Evolutionary conservation across 176 grass and related monocot genomes (phyloP).

Genomic region (sorghum (Sorghum bicolor)): DNA sequence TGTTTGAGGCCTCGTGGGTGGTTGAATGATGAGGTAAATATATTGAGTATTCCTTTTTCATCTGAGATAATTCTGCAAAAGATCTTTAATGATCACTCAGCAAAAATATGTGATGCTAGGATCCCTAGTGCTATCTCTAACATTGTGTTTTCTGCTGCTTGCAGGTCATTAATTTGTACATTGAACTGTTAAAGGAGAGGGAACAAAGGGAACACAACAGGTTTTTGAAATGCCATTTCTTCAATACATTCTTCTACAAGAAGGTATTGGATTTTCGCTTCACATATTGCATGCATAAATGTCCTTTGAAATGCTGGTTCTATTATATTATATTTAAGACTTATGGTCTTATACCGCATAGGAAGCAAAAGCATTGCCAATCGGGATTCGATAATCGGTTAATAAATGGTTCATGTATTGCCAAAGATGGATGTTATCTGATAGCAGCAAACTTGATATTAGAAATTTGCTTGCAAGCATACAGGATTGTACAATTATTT

Average conservation of each 20-base stretch:
- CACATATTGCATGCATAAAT: neutral
- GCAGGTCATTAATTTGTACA: constrained; percentile 83
- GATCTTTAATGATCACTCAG: constrained; percentile 9
- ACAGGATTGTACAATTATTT: neutral
- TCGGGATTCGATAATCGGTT: neutral
- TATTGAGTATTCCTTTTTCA: neutral
- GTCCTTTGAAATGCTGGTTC: neutral
- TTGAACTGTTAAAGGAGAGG: constrained; percentile 81
- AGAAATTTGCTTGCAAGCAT: constrained; percentile 3
- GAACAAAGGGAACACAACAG: constrained; percentile 55
- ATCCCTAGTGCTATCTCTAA: neutral
- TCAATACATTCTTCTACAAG: constrained; percentile 86
- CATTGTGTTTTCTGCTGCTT: constrained; percentile 6
- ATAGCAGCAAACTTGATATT: neutral
- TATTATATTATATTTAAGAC: neutral
- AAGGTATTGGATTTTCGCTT: constrained; percentile 50
- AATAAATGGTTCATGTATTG: neutral
- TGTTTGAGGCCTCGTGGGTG: constrained; percentile 63
- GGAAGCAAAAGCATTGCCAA: neutral
- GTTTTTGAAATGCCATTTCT: constrained; percentile 89
- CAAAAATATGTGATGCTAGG: neutral
- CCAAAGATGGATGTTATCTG: neutral
- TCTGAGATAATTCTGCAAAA: neutral
- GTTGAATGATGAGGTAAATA: constrained; percentile 84
- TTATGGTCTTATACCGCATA: neutral